Conservation (phyloP, 169 alveolate genomes). For the Plasmodium coatneyi region DNA sequence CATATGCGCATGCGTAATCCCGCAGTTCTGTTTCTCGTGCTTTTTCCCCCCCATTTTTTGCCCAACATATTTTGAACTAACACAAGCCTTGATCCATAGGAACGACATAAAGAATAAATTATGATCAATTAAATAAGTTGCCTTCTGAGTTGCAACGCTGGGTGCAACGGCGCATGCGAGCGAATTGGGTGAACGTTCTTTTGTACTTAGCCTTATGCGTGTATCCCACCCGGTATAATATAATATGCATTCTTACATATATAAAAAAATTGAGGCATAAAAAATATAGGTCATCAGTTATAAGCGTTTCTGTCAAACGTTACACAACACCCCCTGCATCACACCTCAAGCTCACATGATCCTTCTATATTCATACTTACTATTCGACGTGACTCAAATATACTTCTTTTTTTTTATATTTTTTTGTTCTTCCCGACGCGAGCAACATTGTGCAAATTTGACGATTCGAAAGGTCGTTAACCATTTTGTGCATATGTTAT, state of each 20-base stretch:
- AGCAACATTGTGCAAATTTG: background rate
- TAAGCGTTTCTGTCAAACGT: background rate
- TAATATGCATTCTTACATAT: background rate
- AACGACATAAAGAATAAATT: background rate
- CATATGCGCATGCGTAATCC: background rate
- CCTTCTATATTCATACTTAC: background rate
- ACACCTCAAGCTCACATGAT: background rate
- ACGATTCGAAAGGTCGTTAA: background rate
- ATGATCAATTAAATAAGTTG: background rate
- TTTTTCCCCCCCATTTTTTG: background rate
- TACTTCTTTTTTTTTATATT: background rate
- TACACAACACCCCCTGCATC: background rate
- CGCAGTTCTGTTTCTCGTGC: background rate
- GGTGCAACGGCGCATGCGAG: background rate
- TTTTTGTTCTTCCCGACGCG: background rate
- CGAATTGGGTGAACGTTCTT: background rate
- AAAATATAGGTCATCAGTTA: background rate
- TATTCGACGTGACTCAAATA: background rate
- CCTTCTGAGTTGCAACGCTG: background rate
- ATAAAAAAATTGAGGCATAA: background rate
- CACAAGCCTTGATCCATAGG: background rate
- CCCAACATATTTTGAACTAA: background rate
- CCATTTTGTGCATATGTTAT: background rate
- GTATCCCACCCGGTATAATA: background rate
- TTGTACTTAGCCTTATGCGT: background rate